Evolutionary conservation across 2,329 filamentous ascomycete genomes (phyloP).

Genomic region (Ceratocystis cacaofunesta): DNA sequence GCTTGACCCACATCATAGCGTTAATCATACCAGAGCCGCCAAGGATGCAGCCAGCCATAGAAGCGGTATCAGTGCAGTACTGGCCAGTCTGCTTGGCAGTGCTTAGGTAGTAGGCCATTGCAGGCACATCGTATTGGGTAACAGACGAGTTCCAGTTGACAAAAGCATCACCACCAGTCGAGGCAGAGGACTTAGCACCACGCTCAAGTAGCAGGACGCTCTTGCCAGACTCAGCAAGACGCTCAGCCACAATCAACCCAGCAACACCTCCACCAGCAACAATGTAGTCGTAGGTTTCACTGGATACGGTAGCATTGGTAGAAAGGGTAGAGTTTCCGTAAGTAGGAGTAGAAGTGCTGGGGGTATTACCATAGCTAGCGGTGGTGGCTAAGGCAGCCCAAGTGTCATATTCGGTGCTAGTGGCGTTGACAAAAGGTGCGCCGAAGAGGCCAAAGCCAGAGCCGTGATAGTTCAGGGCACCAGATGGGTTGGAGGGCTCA

Average conservation of each 20-base stretch:
- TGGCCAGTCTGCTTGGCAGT: slow-evolving; percentile 48
- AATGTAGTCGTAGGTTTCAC: slow-evolving; percentile 26
- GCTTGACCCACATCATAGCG: slow-evolving; percentile 51
- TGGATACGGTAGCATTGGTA: slow-evolving; percentile 31
- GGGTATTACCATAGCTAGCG: slow-evolving; percentile 16
- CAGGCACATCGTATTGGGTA: slow-evolving; percentile 57
- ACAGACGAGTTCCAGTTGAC: slow-evolving; percentile 48
- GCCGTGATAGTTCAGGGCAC: slow-evolving; percentile 27
- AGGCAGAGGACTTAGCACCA: slow-evolving; percentile 44
- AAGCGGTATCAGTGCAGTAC: slow-evolving; percentile 52
- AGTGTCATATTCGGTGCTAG: slow-evolving; percentile 21
- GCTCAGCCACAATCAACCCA: slow-evolving; percentile 24
- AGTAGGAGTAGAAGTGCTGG: slow-evolving; percentile 27
- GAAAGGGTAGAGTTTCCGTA: slow-evolving; percentile 38
- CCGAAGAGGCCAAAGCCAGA: slow-evolving; percentile 28
- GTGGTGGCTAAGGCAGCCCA: slow-evolving; percentile 20
- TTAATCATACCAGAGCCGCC: slow-evolving; percentile 54
- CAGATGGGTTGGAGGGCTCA: slow-evolving; percentile 23
- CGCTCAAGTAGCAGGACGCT: slow-evolving; percentile 51
- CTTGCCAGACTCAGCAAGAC: slow-evolving; percentile 33
- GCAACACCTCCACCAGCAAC: slow-evolving; percentile 24
- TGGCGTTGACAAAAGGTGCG: slow-evolving; percentile 26
- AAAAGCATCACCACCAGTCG: slow-evolving; percentile 45
- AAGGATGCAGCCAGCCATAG: slow-evolving; percentile 58
- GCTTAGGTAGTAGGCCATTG: slow-evolving; percentile 53